Conservation (phyloP, 108 stramenopile genomes). For the Stephanodiscus minutulus region DNA sequence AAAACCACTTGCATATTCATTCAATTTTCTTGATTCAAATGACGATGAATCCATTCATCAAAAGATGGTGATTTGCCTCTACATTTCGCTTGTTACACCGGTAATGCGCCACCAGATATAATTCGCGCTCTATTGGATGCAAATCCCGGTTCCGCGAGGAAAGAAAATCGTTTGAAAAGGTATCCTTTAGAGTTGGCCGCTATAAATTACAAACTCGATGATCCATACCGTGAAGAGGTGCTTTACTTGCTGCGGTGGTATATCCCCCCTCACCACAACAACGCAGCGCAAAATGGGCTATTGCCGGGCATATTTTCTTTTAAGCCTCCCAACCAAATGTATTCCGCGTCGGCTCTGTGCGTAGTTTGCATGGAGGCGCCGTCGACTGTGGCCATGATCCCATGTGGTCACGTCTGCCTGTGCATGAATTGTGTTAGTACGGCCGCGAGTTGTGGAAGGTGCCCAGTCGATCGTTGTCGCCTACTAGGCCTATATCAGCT, state of each 20-base stretch:
- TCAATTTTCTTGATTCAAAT: neutral
- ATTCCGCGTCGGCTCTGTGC: conserved; percentile 26
- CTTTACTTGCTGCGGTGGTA: conserved; percentile 35
- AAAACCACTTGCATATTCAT: neutral
- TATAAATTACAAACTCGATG: conserved; percentile 27
- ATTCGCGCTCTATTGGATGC: conserved; percentile 38
- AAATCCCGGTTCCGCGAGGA: conserved; percentile 18
- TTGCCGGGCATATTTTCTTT: conserved; percentile 20
- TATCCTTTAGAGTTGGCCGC: conserved; percentile 33
- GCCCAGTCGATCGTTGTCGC: conserved; percentile 47
- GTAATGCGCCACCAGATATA: conserved; percentile 30
- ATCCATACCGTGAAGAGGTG: conserved; percentile 27
- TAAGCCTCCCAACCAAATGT: conserved; percentile 27
- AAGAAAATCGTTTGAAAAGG: conserved; percentile 26
- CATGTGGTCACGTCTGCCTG: conserved; percentile 45
- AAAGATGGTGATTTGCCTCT: conserved; percentile 33
- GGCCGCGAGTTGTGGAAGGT: conserved; percentile 14
- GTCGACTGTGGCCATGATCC: conserved; percentile 33
- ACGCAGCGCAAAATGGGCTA: neutral
- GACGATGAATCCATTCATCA: neutral
- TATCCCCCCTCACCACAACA: conserved; percentile 7
- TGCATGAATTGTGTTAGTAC: conserved; percentile 25
- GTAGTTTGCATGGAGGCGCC: conserved; percentile 36
- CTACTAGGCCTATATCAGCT: conserved; percentile 33
- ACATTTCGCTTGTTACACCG: conserved; percentile 38